Conservation (phyloP, 2,329 filamentous ascomycete genomes). For the Cytospora piceicola region DNA sequence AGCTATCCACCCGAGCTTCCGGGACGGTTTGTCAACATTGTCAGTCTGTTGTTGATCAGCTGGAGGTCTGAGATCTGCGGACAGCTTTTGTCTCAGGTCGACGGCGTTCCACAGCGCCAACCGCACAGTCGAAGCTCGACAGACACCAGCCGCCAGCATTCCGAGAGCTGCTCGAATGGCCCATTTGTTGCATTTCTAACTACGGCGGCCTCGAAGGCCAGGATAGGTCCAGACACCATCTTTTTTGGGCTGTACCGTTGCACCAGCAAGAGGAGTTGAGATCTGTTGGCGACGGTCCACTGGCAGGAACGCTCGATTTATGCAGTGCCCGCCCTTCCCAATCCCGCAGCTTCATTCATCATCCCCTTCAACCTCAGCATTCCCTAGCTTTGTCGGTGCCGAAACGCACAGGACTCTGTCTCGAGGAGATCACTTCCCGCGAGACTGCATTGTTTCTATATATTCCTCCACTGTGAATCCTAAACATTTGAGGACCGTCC, state of each 20-base stretch:
- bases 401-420: slow-evolving; percentile 15
- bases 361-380: slow-evolving; percentile 20
- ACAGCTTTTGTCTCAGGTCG: slow-evolving; percentile 18
- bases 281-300: neutral
- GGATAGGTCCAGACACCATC: neutral
- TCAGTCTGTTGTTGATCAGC: slow-evolving; percentile 3
- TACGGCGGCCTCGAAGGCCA: slow-evolving; percentile 20
- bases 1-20: neutral
- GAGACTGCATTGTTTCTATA: slow-evolving; percentile 21
- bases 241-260: neutral
- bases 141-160: slow-evolving; percentile 15
- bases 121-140: slow-evolving; percentile 11
- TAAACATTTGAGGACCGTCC: neutral
- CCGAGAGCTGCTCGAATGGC: slow-evolving; percentile 18
- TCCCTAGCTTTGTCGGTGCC: slow-evolving; percentile 14
- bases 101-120: neutral
- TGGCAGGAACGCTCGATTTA: slow-evolving; percentile 15
- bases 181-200: slow-evolving; percentile 18
- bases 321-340: slow-evolving; percentile 9
- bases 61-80: slow-evolving; percentile 16
- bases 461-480: slow-evolving; percentile 12
- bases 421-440: slow-evolving; percentile 23
- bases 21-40: slow-evolving; percentile 13
- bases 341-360: slow-evolving; percentile 24
- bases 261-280: neutral